Base-by-base conservation (phyloP, 805 yeast genomes). In the Candida hungchunana region DNA sequence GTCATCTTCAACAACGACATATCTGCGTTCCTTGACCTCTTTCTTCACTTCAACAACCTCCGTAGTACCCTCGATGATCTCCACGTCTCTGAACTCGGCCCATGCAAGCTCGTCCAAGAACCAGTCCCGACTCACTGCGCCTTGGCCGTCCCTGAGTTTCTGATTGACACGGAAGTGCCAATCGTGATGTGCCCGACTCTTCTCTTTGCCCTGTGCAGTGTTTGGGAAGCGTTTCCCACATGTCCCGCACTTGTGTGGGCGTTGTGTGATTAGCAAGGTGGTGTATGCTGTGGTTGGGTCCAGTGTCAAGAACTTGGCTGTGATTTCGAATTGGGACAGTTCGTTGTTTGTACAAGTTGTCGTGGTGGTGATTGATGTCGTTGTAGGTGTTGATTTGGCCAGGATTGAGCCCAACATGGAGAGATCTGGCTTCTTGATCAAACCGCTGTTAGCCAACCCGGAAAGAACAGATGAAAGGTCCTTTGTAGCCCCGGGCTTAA, bases 111-210 rank as follows among this genome's bases (percentile, higher is more conserved):
- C 82, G 43, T 77, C 78, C 41, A 88, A 61, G 56, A 79, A 89
- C 95, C 95, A 89, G 48, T 79, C 73, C 50, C 97, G 66, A 27
- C 85, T 79, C 55, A 84, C 89, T 29, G 81, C 78, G 26, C 53
- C 46, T 18, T 56, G 53, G 19, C 73, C 72, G 38, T 69, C 73
- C 29, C 76, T 74, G 31, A 84, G 66, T 50, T 82, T 79, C 56
- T 85, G 86, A 59, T 87, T 90, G 29, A 86, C 82, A 50, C 97
- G 74, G 66, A 87, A 88, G 65, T 90, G 97, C 97, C 97, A 90
- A 59, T 90, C 98, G 46, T 87, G 64, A 60, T 93, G 98, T 13
- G 75, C 68, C 34, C 79, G 74, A 40, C 73, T 73, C 31, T 62
- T 60, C 6, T 60, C 59, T 25, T 60, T 62, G 12, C 87, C 94